Evolutionary conservation across 176 grass and related monocot species (phyloP).

Genomic region (Saccharum officinarum): DNA sequence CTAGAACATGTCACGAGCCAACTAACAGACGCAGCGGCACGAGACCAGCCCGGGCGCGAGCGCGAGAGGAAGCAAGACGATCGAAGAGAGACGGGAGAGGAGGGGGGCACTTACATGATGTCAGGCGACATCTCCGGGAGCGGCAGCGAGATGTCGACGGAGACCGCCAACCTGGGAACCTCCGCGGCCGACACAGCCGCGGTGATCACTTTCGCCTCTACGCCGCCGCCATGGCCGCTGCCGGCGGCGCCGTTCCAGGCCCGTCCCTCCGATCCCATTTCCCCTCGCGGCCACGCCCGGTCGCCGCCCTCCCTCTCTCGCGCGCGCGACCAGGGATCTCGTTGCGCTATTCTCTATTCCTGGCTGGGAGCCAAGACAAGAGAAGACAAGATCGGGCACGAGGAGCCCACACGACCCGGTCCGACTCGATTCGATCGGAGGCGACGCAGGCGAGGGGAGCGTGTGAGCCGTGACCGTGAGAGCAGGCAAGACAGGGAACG

Average conservation of each 20-base stretch:
- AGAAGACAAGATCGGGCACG: background rate
- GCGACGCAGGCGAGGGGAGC: background rate
- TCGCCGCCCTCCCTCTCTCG: background rate
- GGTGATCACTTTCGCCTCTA: conserved; percentile 7
- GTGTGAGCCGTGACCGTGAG: too few relatives aligned
- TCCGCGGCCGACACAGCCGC: conserved; percentile 8
- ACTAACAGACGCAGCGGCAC: background rate
- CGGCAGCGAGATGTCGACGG: conserved; percentile 77
- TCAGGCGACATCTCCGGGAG: conserved; percentile 67
- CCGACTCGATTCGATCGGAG: conserved; percentile 25
- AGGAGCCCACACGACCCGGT: background rate
- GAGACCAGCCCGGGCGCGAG: background rate
- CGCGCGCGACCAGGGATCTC: background rate
- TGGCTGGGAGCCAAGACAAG: background rate
- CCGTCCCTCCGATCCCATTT: conserved; percentile 56
- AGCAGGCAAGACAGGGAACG: too few relatives aligned
- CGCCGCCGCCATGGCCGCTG: background rate
- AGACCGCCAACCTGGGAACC: conserved; percentile 48
- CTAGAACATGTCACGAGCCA: background rate
- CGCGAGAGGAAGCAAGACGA: background rate
- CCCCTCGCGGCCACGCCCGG: background rate
- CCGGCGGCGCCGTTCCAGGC: conserved; percentile 23
- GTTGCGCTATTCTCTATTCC: background rate
- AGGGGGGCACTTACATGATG: conserved; percentile 64
- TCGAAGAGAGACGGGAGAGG: background rate